These are phyloP conservation scores for Fennellomyces sp. DNA, from an alignment of 371 early-diverging fungal genomes.

Conservation along the genomic window DNA sequence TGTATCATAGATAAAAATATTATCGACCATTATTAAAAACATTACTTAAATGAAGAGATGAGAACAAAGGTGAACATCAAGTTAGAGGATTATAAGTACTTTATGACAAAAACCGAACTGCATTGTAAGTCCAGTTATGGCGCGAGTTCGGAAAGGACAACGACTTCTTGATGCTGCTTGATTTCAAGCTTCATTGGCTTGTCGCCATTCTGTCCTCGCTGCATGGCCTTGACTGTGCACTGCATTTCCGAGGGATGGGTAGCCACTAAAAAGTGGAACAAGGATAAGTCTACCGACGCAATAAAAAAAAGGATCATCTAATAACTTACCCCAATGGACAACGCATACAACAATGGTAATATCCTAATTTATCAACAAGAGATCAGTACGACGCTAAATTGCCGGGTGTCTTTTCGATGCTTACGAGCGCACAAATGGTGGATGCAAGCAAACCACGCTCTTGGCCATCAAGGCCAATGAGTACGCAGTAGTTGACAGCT, in stretches of 20 bases:
- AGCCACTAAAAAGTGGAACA: conserved; percentile 12
- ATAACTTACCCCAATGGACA: conserved; percentile 42
- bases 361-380: conserved; percentile 16
- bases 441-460: conserved; percentile 29
- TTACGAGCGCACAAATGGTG: conserved; percentile 18
- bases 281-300: no score
- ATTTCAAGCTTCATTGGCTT: conserved; percentile 29
- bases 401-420: background rate
- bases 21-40: background rate
- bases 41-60: background rate
- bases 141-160: conserved; percentile 27
- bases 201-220: conserved; percentile 2
- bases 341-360: conserved; percentile 31
- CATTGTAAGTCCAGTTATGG: background rate
- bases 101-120: background rate
- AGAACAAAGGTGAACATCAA: background rate
- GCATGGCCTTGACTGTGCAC: conserved; percentile 10
- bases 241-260: conserved; percentile 25
- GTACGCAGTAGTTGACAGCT: conserved; percentile 35
- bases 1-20: background rate
- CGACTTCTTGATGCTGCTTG: conserved; percentile 39
- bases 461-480: conserved; percentile 32
- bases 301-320: background rate
- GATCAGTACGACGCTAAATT: background rate
- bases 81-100: background rate